Evolutionary conservation across 192 early-diverging fungal genomes (phyloP).

Genomic region (Gryganskiella cystojenkinii): DNA sequence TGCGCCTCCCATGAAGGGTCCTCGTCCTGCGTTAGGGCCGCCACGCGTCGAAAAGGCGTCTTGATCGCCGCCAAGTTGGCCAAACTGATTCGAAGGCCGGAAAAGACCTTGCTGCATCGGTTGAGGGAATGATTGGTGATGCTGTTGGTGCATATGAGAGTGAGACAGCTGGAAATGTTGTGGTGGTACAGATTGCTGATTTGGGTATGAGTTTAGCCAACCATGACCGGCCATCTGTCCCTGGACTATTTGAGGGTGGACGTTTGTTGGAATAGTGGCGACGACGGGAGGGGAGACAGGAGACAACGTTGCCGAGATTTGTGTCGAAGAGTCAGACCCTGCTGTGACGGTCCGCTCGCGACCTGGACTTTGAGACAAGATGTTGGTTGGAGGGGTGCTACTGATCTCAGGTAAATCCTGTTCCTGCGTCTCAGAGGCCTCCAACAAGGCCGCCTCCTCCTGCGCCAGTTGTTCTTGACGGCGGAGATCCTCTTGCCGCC

Average conservation of each 20-base stretch:
- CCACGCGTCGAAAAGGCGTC: constrained; percentile 15
- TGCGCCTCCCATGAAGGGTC: constrained; percentile 13
- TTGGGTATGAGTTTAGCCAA: constrained; percentile 30
- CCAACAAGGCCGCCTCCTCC: constrained; percentile 21
- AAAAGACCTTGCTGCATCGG: constrained; percentile 29
- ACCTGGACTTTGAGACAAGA: background rate
- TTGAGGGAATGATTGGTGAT: constrained; percentile 26
- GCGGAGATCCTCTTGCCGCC: constrained; percentile 38
- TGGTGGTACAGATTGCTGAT: constrained; percentile 7
- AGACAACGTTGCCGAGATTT: background rate
- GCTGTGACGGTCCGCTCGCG: background rate
- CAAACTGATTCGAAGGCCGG: constrained; percentile 27
- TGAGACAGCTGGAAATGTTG: constrained; percentile 18
- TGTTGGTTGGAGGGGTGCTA: background rate
- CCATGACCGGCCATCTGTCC: constrained; percentile 1
- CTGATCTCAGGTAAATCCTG: background rate
- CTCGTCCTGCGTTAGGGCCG: constrained; percentile 18
- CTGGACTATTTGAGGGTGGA: constrained; percentile 1
- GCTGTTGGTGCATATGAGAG: background rate
- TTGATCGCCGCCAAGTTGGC: constrained; percentile 24
- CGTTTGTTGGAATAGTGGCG: too few species aligned
- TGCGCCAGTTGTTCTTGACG: constrained; percentile 36
- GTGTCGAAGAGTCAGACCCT: background rate
- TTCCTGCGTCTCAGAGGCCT: constrained; percentile 14
- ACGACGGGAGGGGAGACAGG: background rate